Conservation (phyloP, 371 early-diverging fungal species). For the Mortierella sp. region DNA sequence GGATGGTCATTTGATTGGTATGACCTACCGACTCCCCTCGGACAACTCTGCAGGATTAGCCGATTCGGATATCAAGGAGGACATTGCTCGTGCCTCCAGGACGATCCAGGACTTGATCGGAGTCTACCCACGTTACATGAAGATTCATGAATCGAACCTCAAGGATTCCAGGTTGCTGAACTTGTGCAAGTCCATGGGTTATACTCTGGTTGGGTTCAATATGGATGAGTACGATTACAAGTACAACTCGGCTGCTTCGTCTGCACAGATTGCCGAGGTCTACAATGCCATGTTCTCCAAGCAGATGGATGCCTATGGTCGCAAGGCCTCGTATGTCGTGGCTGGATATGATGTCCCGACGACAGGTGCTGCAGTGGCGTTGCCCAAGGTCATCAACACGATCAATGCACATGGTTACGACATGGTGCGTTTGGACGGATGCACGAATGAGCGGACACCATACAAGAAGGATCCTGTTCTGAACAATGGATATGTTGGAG, state of each 20-base stretch:
- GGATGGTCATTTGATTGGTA: slow-evolving; percentile 68
- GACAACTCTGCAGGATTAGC: slow-evolving; percentile 56
- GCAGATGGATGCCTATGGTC: slow-evolving; percentile 64
- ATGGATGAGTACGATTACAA: slow-evolving; percentile 66
- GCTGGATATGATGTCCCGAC: slow-evolving; percentile 68
- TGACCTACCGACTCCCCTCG: slow-evolving; percentile 61
- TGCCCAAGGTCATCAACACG: slow-evolving; percentile 58
- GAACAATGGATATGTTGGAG: slow-evolving; percentile 53
- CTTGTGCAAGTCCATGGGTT: slow-evolving; percentile 60
- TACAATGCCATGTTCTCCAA: slow-evolving; percentile 58
- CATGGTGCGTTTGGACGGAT: slow-evolving; percentile 69
- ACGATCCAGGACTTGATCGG: slow-evolving; percentile 40
- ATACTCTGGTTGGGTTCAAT: slow-evolving; percentile 62
- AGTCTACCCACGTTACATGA: slow-evolving; percentile 59
- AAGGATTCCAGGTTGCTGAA: slow-evolving; percentile 57
- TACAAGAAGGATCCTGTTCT: slow-evolving; percentile 56
- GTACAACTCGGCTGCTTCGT: slow-evolving; percentile 53
- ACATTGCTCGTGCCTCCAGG: slow-evolving; percentile 51
- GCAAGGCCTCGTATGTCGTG: slow-evolving; percentile 63
- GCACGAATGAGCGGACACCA: slow-evolving; percentile 62
- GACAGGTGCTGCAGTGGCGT: slow-evolving; percentile 60
- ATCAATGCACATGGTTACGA: slow-evolving; percentile 62
- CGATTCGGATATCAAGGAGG: slow-evolving; percentile 56
- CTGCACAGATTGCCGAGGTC: slow-evolving; percentile 55
- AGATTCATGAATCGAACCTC: slow-evolving; percentile 61